Conservation (phyloP, 495 filamentous ascomycete species). For the Penicillium silybi region DNA sequence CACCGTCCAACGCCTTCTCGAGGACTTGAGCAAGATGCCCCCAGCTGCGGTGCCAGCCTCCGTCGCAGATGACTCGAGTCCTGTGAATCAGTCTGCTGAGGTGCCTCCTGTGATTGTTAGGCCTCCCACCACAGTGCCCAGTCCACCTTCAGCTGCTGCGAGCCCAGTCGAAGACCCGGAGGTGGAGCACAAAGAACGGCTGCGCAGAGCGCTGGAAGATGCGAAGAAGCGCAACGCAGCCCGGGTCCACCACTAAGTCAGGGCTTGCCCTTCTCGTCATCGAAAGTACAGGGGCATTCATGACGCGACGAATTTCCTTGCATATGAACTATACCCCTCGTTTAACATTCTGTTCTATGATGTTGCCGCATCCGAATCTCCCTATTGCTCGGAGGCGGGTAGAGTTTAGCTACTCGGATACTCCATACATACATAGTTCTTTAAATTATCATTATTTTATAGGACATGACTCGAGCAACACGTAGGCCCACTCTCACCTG, state of each 20-base stretch:
- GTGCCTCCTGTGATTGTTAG: conserved; percentile 16
- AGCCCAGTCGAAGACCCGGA: conserved; percentile 20
- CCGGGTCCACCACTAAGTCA: conserved; percentile 19
- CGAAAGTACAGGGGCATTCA: not conserved
- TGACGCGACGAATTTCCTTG: conserved; percentile 23
- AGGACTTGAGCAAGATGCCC: conserved; percentile 27
- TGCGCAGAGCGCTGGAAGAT: conserved; percentile 45
- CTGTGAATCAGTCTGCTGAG: conserved; percentile 12
- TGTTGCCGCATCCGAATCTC: no score
- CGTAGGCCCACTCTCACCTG: not conserved
- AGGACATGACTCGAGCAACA: not conserved
- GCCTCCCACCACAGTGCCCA: conserved; percentile 14
- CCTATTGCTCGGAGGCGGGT: no score
- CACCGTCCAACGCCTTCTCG: conserved; percentile 30
- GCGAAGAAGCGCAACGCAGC: conserved; percentile 50
- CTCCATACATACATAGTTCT: not conserved
- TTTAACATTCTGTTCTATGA: not conserved
- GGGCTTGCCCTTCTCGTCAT: not conserved
- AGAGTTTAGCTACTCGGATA: not conserved
- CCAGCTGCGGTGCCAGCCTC: conserved; percentile 9
- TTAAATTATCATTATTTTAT: not conserved
- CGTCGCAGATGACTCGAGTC: not conserved
- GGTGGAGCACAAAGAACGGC: conserved; percentile 40
- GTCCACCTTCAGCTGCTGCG: not conserved
- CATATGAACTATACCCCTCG: conserved; percentile 8